A percentile compares a stretch with the other conserved stretches of the same genome.
Evolutionary conservation across 2,329 filamentous ascomycete genomes (phyloP).

Genomic region (Penicillium sp.): DNA sequence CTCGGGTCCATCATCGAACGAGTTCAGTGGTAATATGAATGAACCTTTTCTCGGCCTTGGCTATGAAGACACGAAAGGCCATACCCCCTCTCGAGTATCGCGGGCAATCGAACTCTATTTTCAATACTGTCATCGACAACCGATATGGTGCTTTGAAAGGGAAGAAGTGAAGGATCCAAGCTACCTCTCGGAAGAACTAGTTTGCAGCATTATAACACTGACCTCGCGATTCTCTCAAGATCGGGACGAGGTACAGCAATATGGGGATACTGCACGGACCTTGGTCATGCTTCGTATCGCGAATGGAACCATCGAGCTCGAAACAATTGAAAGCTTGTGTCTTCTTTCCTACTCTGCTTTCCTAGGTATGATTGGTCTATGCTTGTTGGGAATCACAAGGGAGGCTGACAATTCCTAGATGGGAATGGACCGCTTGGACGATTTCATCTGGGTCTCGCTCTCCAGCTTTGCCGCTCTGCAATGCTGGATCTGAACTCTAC

Average conservation of each 20-base stretch:
- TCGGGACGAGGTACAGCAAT: conserved; percentile 28
- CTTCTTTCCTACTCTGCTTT: conserved; percentile 53
- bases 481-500: conserved; percentile 48
- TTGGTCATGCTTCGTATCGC: conserved; percentile 52
- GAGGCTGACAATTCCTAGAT: conserved; percentile 33
- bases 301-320: conserved; percentile 51
- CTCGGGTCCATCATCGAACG: conserved; percentile 19
- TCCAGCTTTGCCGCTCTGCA: conserved; percentile 53
- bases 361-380: conserved; percentile 40
- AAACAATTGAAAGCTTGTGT: conserved; percentile 54
- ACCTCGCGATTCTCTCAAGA: conserved; percentile 34
- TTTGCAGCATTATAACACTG: conserved; percentile 36
- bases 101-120: conserved; percentile 36
- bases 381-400: not conserved
- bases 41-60: conserved; percentile 25
- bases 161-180: conserved; percentile 32
- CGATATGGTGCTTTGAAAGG: conserved; percentile 39
- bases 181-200: conserved; percentile 32
- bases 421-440: conserved; percentile 51
- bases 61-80: conserved; percentile 25
- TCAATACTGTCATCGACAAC: conserved; percentile 39
- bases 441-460: conserved; percentile 52
- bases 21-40: conserved; percentile 17
- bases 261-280: conserved; percentile 41
- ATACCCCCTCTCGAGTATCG: conserved; percentile 22